Base-by-base conservation (phyloP, 768 basidiomycete genomes). In the Trichaptum fuscoviolaceum region DNA sequence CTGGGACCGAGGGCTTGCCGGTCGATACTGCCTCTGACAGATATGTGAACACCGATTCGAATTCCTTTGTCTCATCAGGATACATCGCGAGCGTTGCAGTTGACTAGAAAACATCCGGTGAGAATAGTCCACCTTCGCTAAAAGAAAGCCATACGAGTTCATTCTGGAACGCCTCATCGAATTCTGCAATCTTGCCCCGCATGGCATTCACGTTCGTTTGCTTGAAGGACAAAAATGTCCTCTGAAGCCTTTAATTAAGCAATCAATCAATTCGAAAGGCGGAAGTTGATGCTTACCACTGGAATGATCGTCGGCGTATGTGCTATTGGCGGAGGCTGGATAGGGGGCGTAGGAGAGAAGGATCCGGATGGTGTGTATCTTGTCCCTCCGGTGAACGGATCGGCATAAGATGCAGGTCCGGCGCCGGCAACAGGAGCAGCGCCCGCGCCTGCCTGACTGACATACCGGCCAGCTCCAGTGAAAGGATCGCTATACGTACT, bases 161-260 rank as follows among this genome's bases (percentile, higher is more conserved):
- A 67, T 85, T 78, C 65, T 81, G 83, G 42, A 95, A 77, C 23
- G 77, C 83, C 58, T 90, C 86, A 70, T 93, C 84, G 63, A 95
- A 88, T 73, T 95, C 89, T 68, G 83, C 82, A 23, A 94, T 71
- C 76, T 96, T 96, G 24, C 82, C 81, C 71, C 86, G 87, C 87
- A 96, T 92, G 20, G 92, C 92, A 24, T 81, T 72, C 27, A 96
- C 83, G 74, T 87, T 88, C 2, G 88, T 92, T 80, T 94, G 92
- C 69, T 91, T 93, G 81, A 98, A 96, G n/a, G 83, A 80, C 23
- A 93, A 83, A 58, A 83, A 80, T 52, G 83, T 85, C 58, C 82
- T 79, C 92, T 93, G 70, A 17, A 23, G 65, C 52, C 35, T 35
- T 42, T 34, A 69, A n/a, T 9, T 66, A 64, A 75, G 82, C 58